Evolutionary conservation across 1,284 basidiomycete genomes (phyloP), one percentile per base, ranked within the genome.

Genomic region (Ganoderma sinense): DNA sequence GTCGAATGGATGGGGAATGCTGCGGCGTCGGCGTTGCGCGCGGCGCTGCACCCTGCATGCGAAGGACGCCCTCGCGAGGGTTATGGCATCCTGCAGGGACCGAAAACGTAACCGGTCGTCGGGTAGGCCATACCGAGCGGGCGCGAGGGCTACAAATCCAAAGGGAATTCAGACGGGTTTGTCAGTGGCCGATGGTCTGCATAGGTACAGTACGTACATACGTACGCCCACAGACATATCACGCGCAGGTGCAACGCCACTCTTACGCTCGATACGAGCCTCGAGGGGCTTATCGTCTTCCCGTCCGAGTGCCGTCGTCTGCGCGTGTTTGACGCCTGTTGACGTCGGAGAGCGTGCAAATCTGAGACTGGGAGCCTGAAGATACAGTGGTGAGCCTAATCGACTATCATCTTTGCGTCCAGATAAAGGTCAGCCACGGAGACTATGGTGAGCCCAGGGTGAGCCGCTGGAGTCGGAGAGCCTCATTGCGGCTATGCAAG

Each of bases 11-110:
- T 59, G 13, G 56, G 23, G 48, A 26, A 53, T 10, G 29, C 31
- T 58, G 56, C 56, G 56, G 56, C 33, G 33, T 59, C 56, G 56
- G 56, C 31, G 55, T 16, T 33, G 55, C 56, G 56, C 36, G 33
- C 8, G 18, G 33, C 20, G n/a, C 33, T 10, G n/a, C 33, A 39
- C 56, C 29, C 56, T 14, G 29, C 31, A 33, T 56, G 20, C 36
- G 56, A 33, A 39, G 2, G 36, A 8, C 14, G 56, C 56, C 33
- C 56, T 39, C 56, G 56, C 33, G 4, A 55, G 55, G 16, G 29
- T 56, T n/a, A 26, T 26, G 45, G 45, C 45, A n/a, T 51, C 13
- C 10, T 51, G 48, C 23, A 51, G 48, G 48, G 48, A 51, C 48
- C 23, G 48, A 29, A 29, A 56, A 56, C 55, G 55, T 56, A 56